Base-by-base conservation (phyloP, 768 basidiomycete genomes). In the Kwoniella bestiolae region DNA sequence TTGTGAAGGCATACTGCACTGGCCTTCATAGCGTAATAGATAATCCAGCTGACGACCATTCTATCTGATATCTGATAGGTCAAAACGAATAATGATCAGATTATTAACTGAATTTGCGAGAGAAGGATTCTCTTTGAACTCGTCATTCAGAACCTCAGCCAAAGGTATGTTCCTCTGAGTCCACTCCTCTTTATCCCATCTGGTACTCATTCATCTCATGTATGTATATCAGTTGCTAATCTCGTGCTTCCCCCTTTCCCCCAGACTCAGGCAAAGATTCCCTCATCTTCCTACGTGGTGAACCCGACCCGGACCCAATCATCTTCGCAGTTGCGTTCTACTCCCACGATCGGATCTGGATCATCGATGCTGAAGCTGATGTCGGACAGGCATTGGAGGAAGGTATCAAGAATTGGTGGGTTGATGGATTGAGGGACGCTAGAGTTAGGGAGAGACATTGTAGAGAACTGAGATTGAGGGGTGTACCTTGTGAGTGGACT, bases 341-440 rank as follows among this genome's bases (percentile, higher is more conserved):
- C 59, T 71, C 69, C 2, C 57, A 53, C 53, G 76, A 77, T 41
- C 55, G 72, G 38, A 66, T 77, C 28, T 77, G 76, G 76, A 75
- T 77, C 32, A 77, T 77, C 56, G 76, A 77, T 38, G 71, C 76
- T n/a, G 75, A 75, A 41, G 76, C 76, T 4, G 76, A 77, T 38
- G 68, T 77, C 1, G 76, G 76, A 3, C 63, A 77, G 49, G 67
- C 66, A 3, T 46, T 77, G 7, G 76, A 77, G 52, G 67, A 73
- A 56, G 74, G 73, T 7, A 75, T 77, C 56, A 71, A 63, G 46
- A 61, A 57, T 11, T 68, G 55, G 45, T 77, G 76, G 76, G 18
- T 68, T 3, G 72, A 75, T 32, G 76, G 76, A 12, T 61, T 77
- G 4, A 44, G 66, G 46, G 73, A 75, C 63, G 73, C 73, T 1